A percentile compares a stretch with the other conserved stretches of the same genome.
Conservation (phyloP, 208 protist genomes). For the Acanthamoeba lenticulata region DNA sequence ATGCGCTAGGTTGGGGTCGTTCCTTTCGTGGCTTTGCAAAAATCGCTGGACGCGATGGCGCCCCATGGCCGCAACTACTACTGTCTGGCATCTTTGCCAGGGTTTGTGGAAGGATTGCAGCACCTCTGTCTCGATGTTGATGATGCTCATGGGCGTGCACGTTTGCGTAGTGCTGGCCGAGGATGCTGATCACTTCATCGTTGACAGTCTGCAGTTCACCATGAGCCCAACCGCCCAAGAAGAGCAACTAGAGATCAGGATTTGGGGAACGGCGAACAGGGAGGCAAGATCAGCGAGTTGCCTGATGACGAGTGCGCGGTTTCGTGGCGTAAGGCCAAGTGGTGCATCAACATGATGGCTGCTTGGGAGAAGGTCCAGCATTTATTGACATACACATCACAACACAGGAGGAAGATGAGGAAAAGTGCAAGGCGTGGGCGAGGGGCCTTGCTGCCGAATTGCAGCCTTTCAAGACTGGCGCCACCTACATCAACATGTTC, state of each 20-base stretch:
- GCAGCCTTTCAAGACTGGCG: neutral
- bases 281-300: neutral
- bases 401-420: neutral
- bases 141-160: neutral
- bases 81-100: neutral
- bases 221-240: neutral
- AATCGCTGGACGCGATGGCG: neutral
- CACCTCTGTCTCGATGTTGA: too few species aligned
- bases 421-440: neutral
- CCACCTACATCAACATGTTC: conserved; percentile 44
- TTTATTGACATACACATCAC: neutral
- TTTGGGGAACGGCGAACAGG: too few species aligned
- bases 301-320: neutral
- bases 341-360: neutral
- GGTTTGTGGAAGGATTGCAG: neutral
- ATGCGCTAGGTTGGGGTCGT: neutral
- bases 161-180: neutral
- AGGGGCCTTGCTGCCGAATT: neutral
- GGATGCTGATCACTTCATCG: neutral
- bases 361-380: neutral
- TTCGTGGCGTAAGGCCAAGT: neutral
- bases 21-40: neutral
- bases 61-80: conserved; percentile 16
- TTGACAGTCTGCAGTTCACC: neutral
- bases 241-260: neutral